Evolutionary conservation across 331 rosid species (phyloP), one percentile per base, ranked within the genome.

Genomic region (Pyracantha coccinea): DNA sequence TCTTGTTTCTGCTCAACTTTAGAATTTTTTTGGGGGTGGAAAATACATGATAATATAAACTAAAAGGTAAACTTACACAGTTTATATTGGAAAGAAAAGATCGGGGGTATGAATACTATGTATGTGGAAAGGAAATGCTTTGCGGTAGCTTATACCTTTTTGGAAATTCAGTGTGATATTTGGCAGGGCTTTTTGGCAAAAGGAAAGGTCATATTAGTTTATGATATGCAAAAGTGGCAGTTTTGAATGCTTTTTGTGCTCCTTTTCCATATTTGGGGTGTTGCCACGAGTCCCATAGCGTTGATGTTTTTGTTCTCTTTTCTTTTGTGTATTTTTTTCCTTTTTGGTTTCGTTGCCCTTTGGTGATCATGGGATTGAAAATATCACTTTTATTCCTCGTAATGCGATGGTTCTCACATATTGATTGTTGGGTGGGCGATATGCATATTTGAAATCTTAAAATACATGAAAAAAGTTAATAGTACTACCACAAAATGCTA

Each of bases 271-370:
- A 81, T 62, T 70, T 68, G 71, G 89, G 94, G 89, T 70, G 73
- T 77, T 79, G 90, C 84, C 96, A 88, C 82, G 83, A 72, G 96
- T 87, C 62, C 85, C 63, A 72, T 66, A 20, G 12, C 17, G 10
- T 67, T 16, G 21, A 12, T 16, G 29, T 13, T 50, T 59, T 47
- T 38, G 45, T 38, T 3, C 45, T 38, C 45, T 11, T 38, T n/a
- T 27, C 45, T 1, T 14, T 7, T 24, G 4, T 24, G 20, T 52
- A 52, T 6, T 52, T 52, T 24, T 58, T 58, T 23, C 16, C 2
- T 58, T 21, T 57, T 58, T 11, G 13, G 12, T 15, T 52, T n/a
- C 15, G 2, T 14, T 29, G 8, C 3, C 47, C 13, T 66, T 9
- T 44, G 28, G 28, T 19, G 69, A 72, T 72, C 69, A 45, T n/a